Evolutionary conservation across 139 green algal genomes (phyloP).

Genomic region (Coelastrella sp.): DNA sequence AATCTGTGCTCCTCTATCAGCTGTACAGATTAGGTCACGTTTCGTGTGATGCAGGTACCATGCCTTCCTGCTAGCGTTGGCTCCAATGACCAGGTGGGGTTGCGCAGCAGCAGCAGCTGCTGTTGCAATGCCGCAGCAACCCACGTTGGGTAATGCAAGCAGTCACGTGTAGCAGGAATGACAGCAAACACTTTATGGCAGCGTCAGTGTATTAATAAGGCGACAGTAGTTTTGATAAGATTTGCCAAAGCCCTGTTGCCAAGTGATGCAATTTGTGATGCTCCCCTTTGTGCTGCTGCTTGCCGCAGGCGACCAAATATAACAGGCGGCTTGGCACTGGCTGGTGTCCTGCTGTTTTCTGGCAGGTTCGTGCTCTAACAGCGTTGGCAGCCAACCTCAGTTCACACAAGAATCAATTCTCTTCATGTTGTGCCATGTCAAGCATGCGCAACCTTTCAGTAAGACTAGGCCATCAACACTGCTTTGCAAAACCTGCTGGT

Average conservation of each 20-base stretch:
- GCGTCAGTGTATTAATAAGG: no score
- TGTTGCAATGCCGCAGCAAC: no score
- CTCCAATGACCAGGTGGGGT: constrained; percentile 7
- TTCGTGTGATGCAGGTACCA: constrained; percentile 31
- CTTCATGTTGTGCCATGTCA: background rate
- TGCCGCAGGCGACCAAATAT: constrained; percentile 26
- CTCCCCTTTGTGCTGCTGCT: background rate
- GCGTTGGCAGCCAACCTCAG: background rate
- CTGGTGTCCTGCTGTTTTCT: constrained; percentile 29
- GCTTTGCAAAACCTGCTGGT: no score
- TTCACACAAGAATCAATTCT: background rate
- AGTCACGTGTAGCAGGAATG: no score
- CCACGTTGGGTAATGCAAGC: no score
- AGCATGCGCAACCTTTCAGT: no score
- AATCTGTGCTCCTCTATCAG: no score
- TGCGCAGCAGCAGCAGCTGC: background rate
- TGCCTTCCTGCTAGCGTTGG: constrained; percentile 21
- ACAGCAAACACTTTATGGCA: no score
- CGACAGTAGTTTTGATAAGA: no score
- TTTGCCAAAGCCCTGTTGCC: no score
- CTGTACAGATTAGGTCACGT: no score
- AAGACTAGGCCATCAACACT: no score
- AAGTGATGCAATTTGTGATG: background rate
- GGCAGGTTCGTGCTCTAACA: background rate
- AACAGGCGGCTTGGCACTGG: constrained; percentile 5